Evolutionary conservation across 2,329 filamentous ascomycete genomes (phyloP), one percentile per base, ranked within the genome.

Genomic region (Aspergillus fumigatus): DNA sequence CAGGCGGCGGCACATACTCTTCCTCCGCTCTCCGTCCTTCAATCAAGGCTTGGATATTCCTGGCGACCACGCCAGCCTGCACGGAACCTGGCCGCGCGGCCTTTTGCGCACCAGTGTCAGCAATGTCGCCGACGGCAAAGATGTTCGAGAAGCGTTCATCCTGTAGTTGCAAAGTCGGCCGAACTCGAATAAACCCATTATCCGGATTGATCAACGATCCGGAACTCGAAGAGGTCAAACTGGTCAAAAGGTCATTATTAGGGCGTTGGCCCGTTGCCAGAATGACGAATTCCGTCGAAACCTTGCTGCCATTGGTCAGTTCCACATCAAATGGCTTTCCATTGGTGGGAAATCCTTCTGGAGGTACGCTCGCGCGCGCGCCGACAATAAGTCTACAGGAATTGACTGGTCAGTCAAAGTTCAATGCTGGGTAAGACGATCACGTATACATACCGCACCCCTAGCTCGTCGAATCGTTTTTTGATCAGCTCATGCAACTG

Each of bases 241-340:
- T 52, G 2, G 62, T 50, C 6, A 81, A 54, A 4, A 79, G 65
- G 14, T 67, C 60, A 11, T 77, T 79, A 43, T 79, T 79, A 0
- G 79, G 76, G n/a, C 64, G 75, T 64, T 81, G 79, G 3, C 79
- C 79, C 0, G 76, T 81, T 3, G 77, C 79, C 1, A 75, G 64
- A 26, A 81, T 78, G 48, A 68, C 78, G 64, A 71, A 78, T 70
- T 64, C 66, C 48, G 61, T 70, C 50, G 72, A 77, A 25, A 71
- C 56, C 14, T 60, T 61, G 2, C 63, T 63, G 21, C 71, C 70
- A 38, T 71, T 67, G 9, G 65, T 70, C 10, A 73, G 62, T 6
- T 71, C 56, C 3, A 73, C 67, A 4, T 64, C 52, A 25, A 69
- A 71, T 0, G 62, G 40, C 0, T 43, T 63, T 32, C 65, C 65